phyloP scores from a whole-genome alignment of 345 rosid species.

The Xanthoceras sorbifolium region DNA sequence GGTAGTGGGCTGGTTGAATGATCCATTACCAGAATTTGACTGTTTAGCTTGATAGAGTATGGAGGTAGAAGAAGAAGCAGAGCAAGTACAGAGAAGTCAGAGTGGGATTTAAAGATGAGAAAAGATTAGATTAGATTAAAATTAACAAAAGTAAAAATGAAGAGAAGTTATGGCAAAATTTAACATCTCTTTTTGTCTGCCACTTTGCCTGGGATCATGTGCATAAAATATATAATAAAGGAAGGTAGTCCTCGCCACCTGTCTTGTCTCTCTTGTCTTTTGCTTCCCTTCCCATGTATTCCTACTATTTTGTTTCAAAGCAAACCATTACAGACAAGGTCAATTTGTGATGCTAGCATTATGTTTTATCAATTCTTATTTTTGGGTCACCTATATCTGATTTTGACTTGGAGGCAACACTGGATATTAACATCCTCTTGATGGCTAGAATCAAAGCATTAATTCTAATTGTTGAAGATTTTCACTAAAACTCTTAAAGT shows the following conservation, averaged over 20 bases:
- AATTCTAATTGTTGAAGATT: too few species aligned
- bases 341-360: neutral
- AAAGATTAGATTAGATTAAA: neutral
- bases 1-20: neutral
- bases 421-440: too few species aligned
- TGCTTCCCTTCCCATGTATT: too few species aligned
- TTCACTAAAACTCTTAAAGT: too few species aligned
- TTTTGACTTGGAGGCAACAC: neutral
- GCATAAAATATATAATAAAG: too few species aligned
- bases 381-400: too few species aligned
- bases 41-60: neutral
- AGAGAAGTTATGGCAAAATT: too few species aligned
- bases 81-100: neutral
- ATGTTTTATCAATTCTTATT: too few species aligned
- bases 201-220: too few species aligned
- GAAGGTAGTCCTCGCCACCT: neutral
- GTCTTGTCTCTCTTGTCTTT: neutral
- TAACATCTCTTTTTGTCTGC: neutral
- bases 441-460: too few species aligned
- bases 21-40: conserved; percentile 16
- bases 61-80: neutral
- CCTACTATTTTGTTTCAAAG: neutral
- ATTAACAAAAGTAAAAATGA: neutral
- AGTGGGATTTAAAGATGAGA: neutral
- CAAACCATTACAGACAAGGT: neutral